Conservation (phyloP, 139 green algal species). For the Coelastrella sp. region DNA sequence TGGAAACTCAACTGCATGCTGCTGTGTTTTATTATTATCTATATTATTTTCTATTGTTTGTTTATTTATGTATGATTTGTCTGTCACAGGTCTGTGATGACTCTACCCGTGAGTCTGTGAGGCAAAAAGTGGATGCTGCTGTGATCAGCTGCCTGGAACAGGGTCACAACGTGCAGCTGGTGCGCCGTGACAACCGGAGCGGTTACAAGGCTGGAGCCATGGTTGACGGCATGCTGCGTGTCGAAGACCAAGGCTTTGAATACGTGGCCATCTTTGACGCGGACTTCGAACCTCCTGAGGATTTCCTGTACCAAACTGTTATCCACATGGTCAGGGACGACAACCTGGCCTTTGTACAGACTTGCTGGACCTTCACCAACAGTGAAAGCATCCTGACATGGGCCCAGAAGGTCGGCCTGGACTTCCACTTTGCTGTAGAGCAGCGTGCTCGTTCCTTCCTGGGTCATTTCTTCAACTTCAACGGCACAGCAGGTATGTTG, state of each 20-base stretch:
- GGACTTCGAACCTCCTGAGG: conserved; percentile 62
- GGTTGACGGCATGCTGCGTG: conserved; percentile 67
- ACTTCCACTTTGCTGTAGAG: conserved; percentile 77
- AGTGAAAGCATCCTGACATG: conserved; percentile 81
- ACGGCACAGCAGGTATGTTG: conserved; percentile 71
- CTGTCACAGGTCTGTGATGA: conserved; percentile 68
- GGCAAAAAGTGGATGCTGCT: conserved; percentile 65
- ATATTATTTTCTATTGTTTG: neutral
- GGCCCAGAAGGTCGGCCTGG: conserved; percentile 62
- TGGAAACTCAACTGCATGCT: neutral
- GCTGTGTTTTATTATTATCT: neutral
- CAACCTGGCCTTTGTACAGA: conserved; percentile 82
- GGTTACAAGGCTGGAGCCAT: conserved; percentile 89
- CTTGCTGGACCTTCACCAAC: conserved; percentile 82
- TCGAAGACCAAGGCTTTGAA: conserved; percentile 61
- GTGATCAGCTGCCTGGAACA: conserved; percentile 60
- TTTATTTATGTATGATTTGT: neutral
- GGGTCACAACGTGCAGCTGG: conserved; percentile 64
- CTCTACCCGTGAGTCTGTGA: conserved; percentile 64
- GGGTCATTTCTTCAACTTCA: conserved; percentile 80
- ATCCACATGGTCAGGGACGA: conserved; percentile 54
- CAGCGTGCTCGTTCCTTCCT: conserved; percentile 68
- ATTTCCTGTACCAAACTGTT: conserved; percentile 77
- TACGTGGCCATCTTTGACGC: conserved; percentile 72
- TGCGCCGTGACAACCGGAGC: conserved; percentile 74